A percentile compares a stretch with the other conserved stretches of the same genome.
phyloP scores from a whole-genome alignment of 2,329 filamentous ascomycete genomes.

The Huntiella decipiens region DNA sequence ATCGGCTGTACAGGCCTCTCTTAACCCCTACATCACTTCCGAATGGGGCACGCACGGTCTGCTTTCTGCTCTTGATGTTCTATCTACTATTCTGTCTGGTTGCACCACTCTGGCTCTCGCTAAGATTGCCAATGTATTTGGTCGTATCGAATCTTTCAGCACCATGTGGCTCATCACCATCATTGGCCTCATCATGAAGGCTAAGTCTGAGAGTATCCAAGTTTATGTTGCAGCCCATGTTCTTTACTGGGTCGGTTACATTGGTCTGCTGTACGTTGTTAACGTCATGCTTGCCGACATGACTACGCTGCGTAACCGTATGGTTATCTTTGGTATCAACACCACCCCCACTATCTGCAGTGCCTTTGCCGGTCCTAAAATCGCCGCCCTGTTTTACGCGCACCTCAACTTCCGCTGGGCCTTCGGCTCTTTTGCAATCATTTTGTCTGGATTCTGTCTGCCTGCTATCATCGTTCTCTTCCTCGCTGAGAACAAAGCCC shows the following conservation, averaged over 20 bases:
- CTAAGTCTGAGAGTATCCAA: constrained; percentile 35
- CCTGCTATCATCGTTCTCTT: constrained; percentile 21
- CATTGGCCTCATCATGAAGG: constrained; percentile 43
- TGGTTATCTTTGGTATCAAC: constrained; percentile 25
- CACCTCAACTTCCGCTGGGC: constrained; percentile 26
- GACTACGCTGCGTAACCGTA: constrained; percentile 24
- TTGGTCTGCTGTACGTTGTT: constrained; percentile 23
- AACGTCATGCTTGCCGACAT: constrained; percentile 26
- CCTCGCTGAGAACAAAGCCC: constrained; percentile 26
- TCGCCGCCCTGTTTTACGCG: constrained; percentile 22
- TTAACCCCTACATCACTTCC: constrained; percentile 47
- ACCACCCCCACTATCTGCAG: constrained; percentile 25
- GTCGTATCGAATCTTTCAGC: constrained; percentile 27
- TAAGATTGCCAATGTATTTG: constrained; percentile 31
- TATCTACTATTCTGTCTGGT: constrained; percentile 28
- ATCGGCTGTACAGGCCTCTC: constrained; percentile 23
- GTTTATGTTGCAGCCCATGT: constrained; percentile 42
- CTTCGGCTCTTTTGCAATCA: constrained; percentile 45
- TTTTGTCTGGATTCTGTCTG: constrained; percentile 30
- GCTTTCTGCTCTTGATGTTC: constrained; percentile 44
- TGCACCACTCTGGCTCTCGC: constrained; percentile 24
- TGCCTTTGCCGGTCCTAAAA: constrained; percentile 25
- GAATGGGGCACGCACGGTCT: constrained; percentile 45
- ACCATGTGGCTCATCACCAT: constrained; percentile 25
- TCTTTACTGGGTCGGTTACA: constrained; percentile 42